Conservation (phyloP, 1,139 yeast genomes). For the Torulaspora globosa region DNA sequence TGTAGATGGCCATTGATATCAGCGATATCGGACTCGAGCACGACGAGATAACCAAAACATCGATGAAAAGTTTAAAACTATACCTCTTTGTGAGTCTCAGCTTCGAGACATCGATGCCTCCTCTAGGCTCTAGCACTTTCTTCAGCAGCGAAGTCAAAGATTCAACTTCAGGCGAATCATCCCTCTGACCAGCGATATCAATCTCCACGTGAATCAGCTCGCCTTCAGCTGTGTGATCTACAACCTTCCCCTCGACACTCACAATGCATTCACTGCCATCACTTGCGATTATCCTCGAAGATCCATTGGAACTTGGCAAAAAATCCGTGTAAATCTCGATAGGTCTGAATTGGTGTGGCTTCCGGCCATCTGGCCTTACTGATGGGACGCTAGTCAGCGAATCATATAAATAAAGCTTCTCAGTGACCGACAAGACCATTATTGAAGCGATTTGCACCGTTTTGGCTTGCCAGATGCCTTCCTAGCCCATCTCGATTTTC, state of each 20-base stretch:
- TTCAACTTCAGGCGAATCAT: slow-evolving; percentile 60
- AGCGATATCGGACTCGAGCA: slow-evolving; percentile 71
- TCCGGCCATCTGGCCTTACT: slow-evolving; percentile 79
- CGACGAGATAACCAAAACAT: slow-evolving; percentile 68
- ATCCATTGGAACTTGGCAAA: slow-evolving; percentile 84
- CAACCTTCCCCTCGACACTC: slow-evolving; percentile 82
- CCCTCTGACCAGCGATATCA: slow-evolving; percentile 68
- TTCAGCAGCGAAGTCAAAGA: slow-evolving; percentile 53
- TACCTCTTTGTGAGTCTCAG: slow-evolving; percentile 68
- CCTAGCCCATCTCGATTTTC: slow-evolving; percentile 1
- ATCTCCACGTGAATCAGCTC: slow-evolving; percentile 68
- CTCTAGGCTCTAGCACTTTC: slow-evolving; percentile 34
- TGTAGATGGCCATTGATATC: slow-evolving; percentile 70
- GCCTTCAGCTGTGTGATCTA: slow-evolving; percentile 42
- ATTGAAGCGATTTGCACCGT: background rate
- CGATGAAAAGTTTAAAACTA: slow-evolving; percentile 71
- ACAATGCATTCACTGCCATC: slow-evolving; percentile 94
- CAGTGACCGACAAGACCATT: slow-evolving; percentile 81
- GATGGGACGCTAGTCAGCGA: slow-evolving; percentile 62
- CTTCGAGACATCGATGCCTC: slow-evolving; percentile 39
- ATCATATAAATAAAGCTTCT: slow-evolving; percentile 71
- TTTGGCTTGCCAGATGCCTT: background rate
- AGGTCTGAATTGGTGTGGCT: slow-evolving; percentile 72
- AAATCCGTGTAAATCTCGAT: slow-evolving; percentile 77
- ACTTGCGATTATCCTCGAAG: slow-evolving; percentile 75